These are phyloP conservation scores for Bolboschoenoplectus hybrid DNA, from an alignment of 202 grass and related monocot species.

Conservation along the genomic window DNA sequence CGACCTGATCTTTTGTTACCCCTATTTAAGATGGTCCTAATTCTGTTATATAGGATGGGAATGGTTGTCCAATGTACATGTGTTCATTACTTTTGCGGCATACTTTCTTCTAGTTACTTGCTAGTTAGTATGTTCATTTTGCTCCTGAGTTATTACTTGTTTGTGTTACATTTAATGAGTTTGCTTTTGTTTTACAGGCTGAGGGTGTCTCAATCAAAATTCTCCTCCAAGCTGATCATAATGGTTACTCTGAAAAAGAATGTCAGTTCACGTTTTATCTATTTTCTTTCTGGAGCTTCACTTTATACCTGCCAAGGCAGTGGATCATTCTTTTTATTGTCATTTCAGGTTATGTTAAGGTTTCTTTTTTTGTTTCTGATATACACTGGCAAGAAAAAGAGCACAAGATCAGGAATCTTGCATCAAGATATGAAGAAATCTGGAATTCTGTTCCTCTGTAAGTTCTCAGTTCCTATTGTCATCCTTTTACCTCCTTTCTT, in stretches of 20 bases:
- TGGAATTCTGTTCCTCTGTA: conserved; percentile 68
- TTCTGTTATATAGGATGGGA: background rate
- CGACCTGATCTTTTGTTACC: background rate
- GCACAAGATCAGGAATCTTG: conserved; percentile 68
- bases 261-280: conserved; percentile 13
- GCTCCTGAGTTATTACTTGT: background rate
- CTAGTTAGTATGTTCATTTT: conserved; percentile 23
- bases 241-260: conserved; percentile 25
- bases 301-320: conserved; percentile 6
- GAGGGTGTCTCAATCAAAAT: conserved; percentile 47
- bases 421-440: conserved; percentile 76
- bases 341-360: conserved; percentile 54
- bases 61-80: background rate
- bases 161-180: background rate
- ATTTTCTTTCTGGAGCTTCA: conserved; percentile 19
- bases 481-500: background rate
- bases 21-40: conserved; percentile 1
- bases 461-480: conserved; percentile 42
- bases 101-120: background rate
- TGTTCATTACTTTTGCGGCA: background rate
- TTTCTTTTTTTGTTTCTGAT: conserved; percentile 63
- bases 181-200: conserved; percentile 35
- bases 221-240: conserved; percentile 36
- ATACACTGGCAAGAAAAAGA: conserved; percentile 68
- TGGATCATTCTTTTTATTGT: conserved; percentile 18